Evolutionary conservation across 345 rosid species (phyloP).

Genomic region (Bruguiera gymnorhiza): DNA sequence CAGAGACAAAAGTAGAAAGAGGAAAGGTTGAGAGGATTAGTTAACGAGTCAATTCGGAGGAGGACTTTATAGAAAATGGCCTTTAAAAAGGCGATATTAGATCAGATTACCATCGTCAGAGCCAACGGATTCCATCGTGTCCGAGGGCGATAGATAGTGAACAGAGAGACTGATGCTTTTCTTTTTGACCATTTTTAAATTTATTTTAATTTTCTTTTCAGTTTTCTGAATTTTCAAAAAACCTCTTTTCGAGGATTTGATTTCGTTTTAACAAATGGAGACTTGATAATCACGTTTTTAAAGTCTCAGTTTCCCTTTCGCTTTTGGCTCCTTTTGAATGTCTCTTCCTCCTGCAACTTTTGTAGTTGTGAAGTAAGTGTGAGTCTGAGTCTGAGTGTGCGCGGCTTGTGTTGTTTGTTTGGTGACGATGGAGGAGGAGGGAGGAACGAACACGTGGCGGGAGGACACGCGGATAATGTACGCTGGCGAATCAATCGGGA

Average conservation of each 20-base stretch:
- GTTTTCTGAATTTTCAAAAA: neutral
- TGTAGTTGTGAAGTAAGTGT: neutral
- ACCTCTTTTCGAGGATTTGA: conserved; percentile 24
- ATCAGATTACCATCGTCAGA: conserved; percentile 26
- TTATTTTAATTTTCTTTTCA: neutral
- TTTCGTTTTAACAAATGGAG: conserved; percentile 34
- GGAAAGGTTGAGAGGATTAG: conserved; percentile 1
- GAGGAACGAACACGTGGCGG: conserved; percentile 60
- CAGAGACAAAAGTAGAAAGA: no score
- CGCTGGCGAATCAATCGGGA: conserved; percentile 39
- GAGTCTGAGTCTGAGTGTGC: neutral
- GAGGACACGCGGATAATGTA: conserved; percentile 48
- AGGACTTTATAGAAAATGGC: neutral
- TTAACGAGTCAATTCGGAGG: conserved; percentile 33
- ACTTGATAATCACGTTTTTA: conserved; percentile 60
- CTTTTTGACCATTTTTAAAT: neutral
- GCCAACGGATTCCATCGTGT: conserved; percentile 36
- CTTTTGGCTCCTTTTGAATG: conserved; percentile 6
- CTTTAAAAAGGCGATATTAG: neutral
- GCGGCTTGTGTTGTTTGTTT: neutral
- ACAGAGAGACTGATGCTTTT: conserved; percentile 11
- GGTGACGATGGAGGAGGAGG: conserved; percentile 57
- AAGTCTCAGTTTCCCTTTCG: conserved; percentile 42
- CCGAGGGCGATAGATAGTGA: conserved; percentile 25
- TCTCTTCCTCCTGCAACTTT: no score